These are phyloP conservation scores for Scedosporium aurantiacum DNA, from an alignment of 2,329 filamentous ascomycete species.

Conservation along the genomic window DNA sequence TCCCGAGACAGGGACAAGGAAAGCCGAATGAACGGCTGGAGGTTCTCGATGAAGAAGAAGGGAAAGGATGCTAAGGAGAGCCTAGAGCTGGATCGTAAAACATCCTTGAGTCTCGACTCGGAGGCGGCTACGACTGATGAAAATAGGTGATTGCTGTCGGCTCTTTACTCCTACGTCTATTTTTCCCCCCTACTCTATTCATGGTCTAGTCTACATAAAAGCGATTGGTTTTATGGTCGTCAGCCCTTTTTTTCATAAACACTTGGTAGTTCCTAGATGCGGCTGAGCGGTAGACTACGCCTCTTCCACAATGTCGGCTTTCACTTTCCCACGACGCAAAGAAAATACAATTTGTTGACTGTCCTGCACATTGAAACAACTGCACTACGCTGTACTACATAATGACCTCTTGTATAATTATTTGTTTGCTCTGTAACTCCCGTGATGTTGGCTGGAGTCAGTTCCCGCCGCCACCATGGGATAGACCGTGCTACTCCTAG, in stretches of 20 bases:
- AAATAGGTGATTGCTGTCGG: background rate
- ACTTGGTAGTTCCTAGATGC: background rate
- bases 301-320: background rate
- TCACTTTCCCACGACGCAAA: background rate
- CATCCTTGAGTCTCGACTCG: conserved; percentile 12
- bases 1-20: conserved; percentile 38
- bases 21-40: conserved; percentile 39
- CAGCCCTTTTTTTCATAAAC: background rate
- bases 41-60: conserved; percentile 51
- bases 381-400: too few relatives aligned
- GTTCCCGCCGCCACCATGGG: too few relatives aligned
- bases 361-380: background rate
- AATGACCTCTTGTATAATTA: too few relatives aligned
- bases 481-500: too few relatives aligned
- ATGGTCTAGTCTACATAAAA: too few relatives aligned
- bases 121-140: conserved; percentile 15
- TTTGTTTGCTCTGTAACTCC: too few relatives aligned
- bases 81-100: conserved; percentile 33
- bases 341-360: background rate
- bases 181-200: background rate
- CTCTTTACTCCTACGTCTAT: background rate
- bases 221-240: too few relatives aligned
- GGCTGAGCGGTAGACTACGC: background rate
- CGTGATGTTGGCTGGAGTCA: too few relatives aligned
- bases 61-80: conserved; percentile 45